phyloP scores from a whole-genome alignment of 441 rosid species.

The Viola pubescens region DNA sequence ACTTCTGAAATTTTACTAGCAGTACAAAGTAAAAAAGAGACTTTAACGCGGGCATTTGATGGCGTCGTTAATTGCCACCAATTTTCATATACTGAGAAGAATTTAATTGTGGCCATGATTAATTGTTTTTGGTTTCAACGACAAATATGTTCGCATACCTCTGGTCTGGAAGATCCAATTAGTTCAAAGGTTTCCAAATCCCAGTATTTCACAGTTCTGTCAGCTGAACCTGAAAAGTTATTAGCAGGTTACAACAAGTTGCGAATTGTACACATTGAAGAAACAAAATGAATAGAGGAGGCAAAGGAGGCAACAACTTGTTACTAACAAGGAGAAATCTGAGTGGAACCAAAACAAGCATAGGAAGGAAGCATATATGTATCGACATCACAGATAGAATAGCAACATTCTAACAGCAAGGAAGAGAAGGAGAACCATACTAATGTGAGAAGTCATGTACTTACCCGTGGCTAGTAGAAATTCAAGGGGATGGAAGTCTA shows the following conservation, averaged over 20 bases:
- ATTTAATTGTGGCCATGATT: not conserved
- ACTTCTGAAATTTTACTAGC: not conserved
- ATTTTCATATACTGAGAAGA: not conserved
- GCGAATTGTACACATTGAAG: not conserved
- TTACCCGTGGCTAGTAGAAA: constrained; percentile 94
- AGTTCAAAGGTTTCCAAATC: constrained; percentile 96
- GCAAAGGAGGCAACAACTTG: not conserved
- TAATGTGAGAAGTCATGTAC: constrained; percentile 6
- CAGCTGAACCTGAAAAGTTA: constrained; percentile 83
- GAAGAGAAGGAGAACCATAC: not conserved
- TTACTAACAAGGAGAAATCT: not conserved
- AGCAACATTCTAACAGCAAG: constrained; percentile 1
- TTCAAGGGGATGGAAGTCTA: constrained; percentile 95
- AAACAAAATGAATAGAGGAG: not conserved
- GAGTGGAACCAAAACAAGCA: not conserved
- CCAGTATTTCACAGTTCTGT: constrained; percentile 90
- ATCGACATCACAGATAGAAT: not conserved
- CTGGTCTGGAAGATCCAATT: constrained; percentile 87
- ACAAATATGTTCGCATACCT: constrained; percentile 40
- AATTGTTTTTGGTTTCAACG: not conserved
- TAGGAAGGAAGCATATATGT: not conserved
- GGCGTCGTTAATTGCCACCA: too few species aligned
- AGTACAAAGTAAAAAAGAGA: not conserved
- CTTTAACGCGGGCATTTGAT: not conserved
- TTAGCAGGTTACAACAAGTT: constrained; percentile 5